These are phyloP conservation scores for Ramaria rubella DNA, from an alignment of 768 basidiomycete genomes.

Conservation along the genomic window DNA sequence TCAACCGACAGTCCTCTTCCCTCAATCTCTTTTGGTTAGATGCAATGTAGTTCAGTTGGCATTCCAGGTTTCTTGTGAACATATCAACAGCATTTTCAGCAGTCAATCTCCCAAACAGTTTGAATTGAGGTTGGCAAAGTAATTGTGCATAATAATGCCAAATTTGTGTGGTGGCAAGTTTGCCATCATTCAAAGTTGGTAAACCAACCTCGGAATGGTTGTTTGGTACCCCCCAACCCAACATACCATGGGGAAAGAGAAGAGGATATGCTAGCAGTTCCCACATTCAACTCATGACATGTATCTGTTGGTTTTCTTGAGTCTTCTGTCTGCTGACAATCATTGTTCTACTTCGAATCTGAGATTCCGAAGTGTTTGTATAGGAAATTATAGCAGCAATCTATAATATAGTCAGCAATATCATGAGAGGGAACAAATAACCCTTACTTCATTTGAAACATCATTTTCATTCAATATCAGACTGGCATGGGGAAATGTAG, in stretches of 20 bases:
- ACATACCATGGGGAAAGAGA: slow-evolving; percentile 30
- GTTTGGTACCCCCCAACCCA: slow-evolving; percentile 33
- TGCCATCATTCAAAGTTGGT: not conserved
- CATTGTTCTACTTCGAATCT: not conserved
- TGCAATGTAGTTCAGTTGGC: too few species aligned
- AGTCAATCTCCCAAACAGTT: slow-evolving; percentile 14
- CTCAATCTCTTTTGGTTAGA: slow-evolving; percentile 24
- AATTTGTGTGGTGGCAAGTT: not conserved
- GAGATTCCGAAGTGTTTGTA: not conserved
- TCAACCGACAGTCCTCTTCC: slow-evolving; percentile 26
- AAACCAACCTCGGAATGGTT: not conserved
- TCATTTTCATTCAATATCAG: not conserved
- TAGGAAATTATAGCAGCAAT: not conserved
- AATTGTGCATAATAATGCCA: not conserved
- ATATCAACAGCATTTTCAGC: slow-evolving; percentile 36
- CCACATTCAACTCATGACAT: slow-evolving; percentile 28
- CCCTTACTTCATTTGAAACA: slow-evolving; percentile 14
- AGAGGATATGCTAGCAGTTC: slow-evolving; percentile 34
- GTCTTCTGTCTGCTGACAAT: not conserved
- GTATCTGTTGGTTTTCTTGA: slow-evolving; percentile 12
- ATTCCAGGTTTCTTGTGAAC: slow-evolving; percentile 31
- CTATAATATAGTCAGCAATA: too few species aligned
- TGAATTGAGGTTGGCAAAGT: not conserved
- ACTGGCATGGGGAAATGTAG: not conserved
- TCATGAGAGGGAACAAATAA: too few species aligned